Conservation (phyloP, 129 eudicot species). For the Logfia minima region DNA sequence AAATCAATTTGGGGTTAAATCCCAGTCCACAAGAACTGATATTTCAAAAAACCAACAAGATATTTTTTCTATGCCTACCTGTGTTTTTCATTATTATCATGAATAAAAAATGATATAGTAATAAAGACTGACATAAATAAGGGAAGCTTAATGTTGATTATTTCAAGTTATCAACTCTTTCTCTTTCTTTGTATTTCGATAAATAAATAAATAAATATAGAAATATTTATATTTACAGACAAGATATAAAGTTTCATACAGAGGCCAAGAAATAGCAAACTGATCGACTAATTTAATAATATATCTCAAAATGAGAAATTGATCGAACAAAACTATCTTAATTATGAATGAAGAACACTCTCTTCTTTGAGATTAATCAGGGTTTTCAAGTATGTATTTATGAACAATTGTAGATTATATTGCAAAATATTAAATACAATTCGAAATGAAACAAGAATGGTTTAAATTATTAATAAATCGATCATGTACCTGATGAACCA, state of each 20-base stretch:
- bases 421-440: background rate
- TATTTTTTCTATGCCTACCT: background rate
- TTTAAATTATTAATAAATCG: too few relatives aligned
- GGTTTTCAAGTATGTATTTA: slow-evolving; percentile 7
- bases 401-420: background rate
- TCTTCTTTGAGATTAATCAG: background rate
- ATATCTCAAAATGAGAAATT: too few relatives aligned
- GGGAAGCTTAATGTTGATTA: background rate
- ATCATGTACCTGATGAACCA: background rate
- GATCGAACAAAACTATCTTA: too few relatives aligned
- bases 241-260: background rate
- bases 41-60: slow-evolving; percentile 1
- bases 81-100: background rate
- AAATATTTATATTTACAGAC: background rate
- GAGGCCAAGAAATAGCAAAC: too few relatives aligned
- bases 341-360: background rate
- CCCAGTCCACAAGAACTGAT: slow-evolving; percentile 4
- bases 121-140: background rate
- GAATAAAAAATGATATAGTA: too few relatives aligned
- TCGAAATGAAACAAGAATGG: too few relatives aligned
- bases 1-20: slow-evolving; percentile 1
- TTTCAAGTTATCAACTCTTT: background rate
- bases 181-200: background rate
- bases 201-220: background rate
- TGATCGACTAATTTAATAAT: too few relatives aligned